Base-by-base conservation (phyloP, 495 filamentous ascomycete genomes). In the Trichocladium uniseriatum region DNA sequence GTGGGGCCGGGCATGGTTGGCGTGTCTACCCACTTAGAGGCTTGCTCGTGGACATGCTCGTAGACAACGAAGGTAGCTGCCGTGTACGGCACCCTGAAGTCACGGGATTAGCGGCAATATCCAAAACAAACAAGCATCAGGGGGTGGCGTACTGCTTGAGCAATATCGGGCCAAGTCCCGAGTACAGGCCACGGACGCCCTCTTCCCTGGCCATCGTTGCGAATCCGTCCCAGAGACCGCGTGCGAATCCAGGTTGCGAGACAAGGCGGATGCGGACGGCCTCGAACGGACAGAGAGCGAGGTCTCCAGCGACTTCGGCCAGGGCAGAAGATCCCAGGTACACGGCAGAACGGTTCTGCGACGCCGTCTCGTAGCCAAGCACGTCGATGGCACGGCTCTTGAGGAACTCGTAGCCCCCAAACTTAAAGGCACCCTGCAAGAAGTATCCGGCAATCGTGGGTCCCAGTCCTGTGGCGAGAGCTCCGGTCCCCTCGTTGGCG, bases 31-130 rank as follows among this genome's bases (percentile, higher is more conserved):
- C 81, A 68, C 24, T 61, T 62, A 50, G 63, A 55, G 72, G 79
- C 86, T 71, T 80, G 62, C 69, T 90, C 86, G 54, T 77, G 65
- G 58, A 83, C 83, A 67, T 90, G 89, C 72, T 92, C 87, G 73
- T 82, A 90, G 53, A 89, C 87, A 67, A 89, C 85, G 74, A 92
- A 92, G 66, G 88, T 92, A 67, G 87, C 78, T 83, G 89, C 89
- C 58, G 87, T 90, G 73, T 92, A 92, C 18, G 87, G 87, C 54
- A 92, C 82, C 52, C 63, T 66, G 14, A 27, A 29, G 24, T 27
- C 24, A 27, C 24, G 24, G 3, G 24, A n/a, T 27, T 8, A 27
- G 24, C 24, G 24, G 24, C 3, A 27, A 27, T 27, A 8, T 19
- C 7, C 24, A 27, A 8, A 11, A 10, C 31, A 36, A 49, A 51